Conservation (phyloP, 129 eudicot species). For the Pulicaria dysenterica region DNA sequence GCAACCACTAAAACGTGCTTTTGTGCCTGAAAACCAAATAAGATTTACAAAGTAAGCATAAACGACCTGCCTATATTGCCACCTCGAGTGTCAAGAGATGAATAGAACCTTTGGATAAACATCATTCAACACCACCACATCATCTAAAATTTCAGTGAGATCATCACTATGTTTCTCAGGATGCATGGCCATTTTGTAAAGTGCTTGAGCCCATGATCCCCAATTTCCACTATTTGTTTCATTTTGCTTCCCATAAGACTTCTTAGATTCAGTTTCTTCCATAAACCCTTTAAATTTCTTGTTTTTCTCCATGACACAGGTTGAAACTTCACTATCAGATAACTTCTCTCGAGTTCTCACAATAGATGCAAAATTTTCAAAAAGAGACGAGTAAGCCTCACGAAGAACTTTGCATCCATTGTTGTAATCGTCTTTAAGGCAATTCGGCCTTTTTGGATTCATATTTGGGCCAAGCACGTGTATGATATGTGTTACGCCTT, state of each 20-base stretch:
- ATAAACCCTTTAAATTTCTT: conserved; percentile 55
- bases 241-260: conserved; percentile 30
- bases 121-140: conserved; percentile 79
- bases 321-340: conserved; percentile 19
- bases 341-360: conserved; percentile 35
- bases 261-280: conserved; percentile 37
- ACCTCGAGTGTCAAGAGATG: conserved; percentile 9
- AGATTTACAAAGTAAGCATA: not conserved
- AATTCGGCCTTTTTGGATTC: conserved; percentile 91
- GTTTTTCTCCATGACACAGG: conserved; percentile 40
- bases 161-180: conserved; percentile 64
- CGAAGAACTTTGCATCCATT: conserved; percentile 73
- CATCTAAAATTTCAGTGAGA: conserved; percentile 56
- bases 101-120: conserved; percentile 75
- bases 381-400: conserved; percentile 83
- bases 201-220: conserved; percentile 90
- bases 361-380: conserved; percentile 75
- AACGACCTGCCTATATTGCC: conserved; percentile 7
- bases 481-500: conserved; percentile 88
- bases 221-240: conserved; percentile 40
- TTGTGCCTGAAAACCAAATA: conserved; percentile 57
- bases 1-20: conserved; percentile 77
- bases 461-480: conserved; percentile 98
- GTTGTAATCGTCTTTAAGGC: conserved; percentile 72
- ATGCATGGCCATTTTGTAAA: conserved; percentile 70